Conservation (phyloP, 2,329 filamentous ascomycete species). For the Plenodomus biglobosus region DNA sequence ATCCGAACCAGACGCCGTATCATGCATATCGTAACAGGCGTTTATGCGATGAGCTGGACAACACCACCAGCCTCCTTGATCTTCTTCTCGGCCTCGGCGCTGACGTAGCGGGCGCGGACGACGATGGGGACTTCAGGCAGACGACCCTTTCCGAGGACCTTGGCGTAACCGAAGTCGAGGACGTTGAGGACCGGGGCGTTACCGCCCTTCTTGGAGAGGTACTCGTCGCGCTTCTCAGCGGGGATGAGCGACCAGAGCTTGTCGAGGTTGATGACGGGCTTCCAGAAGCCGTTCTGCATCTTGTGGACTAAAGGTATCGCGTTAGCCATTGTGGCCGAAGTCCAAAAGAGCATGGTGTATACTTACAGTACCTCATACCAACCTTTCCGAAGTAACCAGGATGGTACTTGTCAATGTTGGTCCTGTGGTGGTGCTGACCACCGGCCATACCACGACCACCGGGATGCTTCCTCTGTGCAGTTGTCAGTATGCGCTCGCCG, state of each 20-base stretch:
- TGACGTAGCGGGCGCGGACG: conserved; percentile 93
- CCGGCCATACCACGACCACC: conserved; percentile 82
- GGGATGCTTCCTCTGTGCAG: conserved; percentile 68
- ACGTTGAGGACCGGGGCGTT: conserved; percentile 98
- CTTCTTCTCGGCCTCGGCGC: conserved; percentile 96
- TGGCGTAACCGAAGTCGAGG: conserved; percentile 94
- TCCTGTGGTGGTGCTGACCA: conserved; percentile 98
- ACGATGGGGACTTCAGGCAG: conserved; percentile 91
- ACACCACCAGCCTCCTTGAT: conserved; percentile 97
- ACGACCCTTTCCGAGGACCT: conserved; percentile 97
- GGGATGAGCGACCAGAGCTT: conserved; percentile 99
- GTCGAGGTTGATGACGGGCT: conserved; percentile 97
- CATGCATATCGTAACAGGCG: conserved; percentile 21
- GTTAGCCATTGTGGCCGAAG: no score
- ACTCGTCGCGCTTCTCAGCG: conserved; percentile 87
- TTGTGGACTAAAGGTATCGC: conserved; percentile 68
- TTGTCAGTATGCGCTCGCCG: conserved; percentile 4
- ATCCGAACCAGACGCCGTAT: conserved; percentile 32
- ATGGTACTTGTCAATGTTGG: conserved; percentile 91
- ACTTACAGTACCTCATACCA: conserved; percentile 51
- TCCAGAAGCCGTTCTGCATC: conserved; percentile 95
- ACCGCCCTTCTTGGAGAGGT: conserved; percentile 82
- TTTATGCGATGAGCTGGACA: conserved; percentile 89
- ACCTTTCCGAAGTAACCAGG: conserved; percentile 99
- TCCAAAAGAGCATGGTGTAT: not conserved